Base-by-base conservation (phyloP, 2,329 filamentous ascomycete species). In the Esteya vermicola region DNA sequence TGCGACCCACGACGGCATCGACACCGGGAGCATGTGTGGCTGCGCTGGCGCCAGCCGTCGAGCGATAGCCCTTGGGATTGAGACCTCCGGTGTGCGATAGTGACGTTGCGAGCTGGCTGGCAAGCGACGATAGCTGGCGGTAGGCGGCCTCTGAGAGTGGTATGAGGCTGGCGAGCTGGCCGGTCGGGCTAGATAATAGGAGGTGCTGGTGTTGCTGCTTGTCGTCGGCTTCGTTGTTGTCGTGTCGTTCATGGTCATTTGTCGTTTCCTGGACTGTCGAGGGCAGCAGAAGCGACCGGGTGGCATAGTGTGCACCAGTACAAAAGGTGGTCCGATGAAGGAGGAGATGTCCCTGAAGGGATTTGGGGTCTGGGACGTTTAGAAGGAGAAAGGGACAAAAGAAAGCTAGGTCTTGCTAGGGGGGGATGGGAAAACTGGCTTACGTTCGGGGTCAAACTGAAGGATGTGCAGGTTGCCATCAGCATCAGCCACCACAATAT, bases 361-460 rank as follows among this genome's bases (percentile, higher is more conserved):
- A 93, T 64, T 93, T 93, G 14, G 89, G 89, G 54, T 96, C 88
- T 93, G 49, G 41, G 30, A 4, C 9, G 36, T 31, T 10, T 7
- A 26, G 28, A 22, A 9, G 6, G 7, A 33, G 12, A 10, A 23
- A 19, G 25, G 18, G 33, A 23, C 18, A 36, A 16, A 26, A 26
- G 25, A 26, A 26, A 13, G 25, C 7, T 8, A 25, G 20, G 14
- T 7, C 13, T 38, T 8, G 18, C n/a, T 22, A 27, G 23, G 12
- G 16, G 21, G 36, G 4, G 21, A 2, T 3, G 18, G 22, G 19
- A 31, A 13, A 26, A 31, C 9, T 30, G 6, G 70, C 80, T 60
- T 67, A 91, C 85, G 82, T 54, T 96, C 89, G 1, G 91, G 91
- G 52, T 96, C 88, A 52, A 91, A 98, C 58, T 96, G 85, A 47